phyloP scores from a whole-genome alignment of 495 filamentous ascomycete species.

The Aspergillus cavernicola region DNA sequence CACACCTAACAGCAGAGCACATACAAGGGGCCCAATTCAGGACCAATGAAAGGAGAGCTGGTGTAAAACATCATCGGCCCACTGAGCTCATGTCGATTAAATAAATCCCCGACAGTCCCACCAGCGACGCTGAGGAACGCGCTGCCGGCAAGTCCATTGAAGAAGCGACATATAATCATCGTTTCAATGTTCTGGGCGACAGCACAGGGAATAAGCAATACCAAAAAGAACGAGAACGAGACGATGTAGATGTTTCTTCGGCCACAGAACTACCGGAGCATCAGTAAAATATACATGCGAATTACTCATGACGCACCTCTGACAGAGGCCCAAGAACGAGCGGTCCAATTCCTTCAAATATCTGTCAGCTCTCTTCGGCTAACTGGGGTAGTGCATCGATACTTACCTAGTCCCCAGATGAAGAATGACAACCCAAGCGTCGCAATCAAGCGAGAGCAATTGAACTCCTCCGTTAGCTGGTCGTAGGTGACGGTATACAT shows the following conservation, averaged over 20 bases:
- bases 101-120: slow-evolving; percentile 88
- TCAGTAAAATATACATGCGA: not conserved
- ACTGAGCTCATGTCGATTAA: slow-evolving; percentile 68
- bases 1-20: slow-evolving; percentile 49
- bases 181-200: slow-evolving; percentile 80
- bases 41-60: slow-evolving; percentile 69
- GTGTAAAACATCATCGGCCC: slow-evolving; percentile 82
- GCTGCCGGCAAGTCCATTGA: slow-evolving; percentile 79
- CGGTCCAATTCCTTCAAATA: slow-evolving; percentile 60
- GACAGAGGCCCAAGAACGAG: slow-evolving; percentile 66
- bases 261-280: slow-evolving; percentile 71
- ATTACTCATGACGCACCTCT: slow-evolving; percentile 36
- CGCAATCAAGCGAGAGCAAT: slow-evolving; percentile 63
- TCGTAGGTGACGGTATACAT: slow-evolving; percentile 83
- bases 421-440: slow-evolving; percentile 78
- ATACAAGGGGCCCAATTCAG: slow-evolving; percentile 42
- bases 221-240: slow-evolving; percentile 73
- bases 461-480: slow-evolving; percentile 78
- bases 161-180: slow-evolving; percentile 77
- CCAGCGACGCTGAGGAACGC: slow-evolving; percentile 90
- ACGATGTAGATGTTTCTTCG: slow-evolving; percentile 77
- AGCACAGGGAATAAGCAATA: slow-evolving; percentile 87
- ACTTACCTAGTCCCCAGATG: slow-evolving; percentile 61
- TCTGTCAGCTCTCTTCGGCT: not conserved
- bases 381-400: not conserved